Percentiles rank a stretch among this genome's conserved stretches.
Conservation (phyloP, 306 rosid genomes). For the Prunus persica region Prunus_persica_NCBIv2 NC_034009.1:38537501-38538000, state of each 20-base stretch:
- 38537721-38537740: not conserved
- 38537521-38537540: constrained; percentile 2
- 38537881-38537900: not conserved
- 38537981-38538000: constrained; percentile 33
- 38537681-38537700: not conserved
- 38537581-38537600: not conserved
- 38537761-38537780: not conserved
- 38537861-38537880: not conserved
- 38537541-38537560: not conserved
- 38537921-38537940: not conserved
- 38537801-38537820: no score
- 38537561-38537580: not conserved
- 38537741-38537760: not conserved
- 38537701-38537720: not conserved
- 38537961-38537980: not conserved
- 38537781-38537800: not conserved
- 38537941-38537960: not conserved
- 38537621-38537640: not conserved
- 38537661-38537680: not conserved
- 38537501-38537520: constrained; percentile 65
- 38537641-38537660: not conserved
- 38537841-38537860: not conserved
- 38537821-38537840: constrained; percentile 8
- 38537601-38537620: not conserved
- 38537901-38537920: constrained; percentile 15